Conservation (phyloP, 2,329 filamentous ascomycete genomes). For the Botryotinia globosa region DNA sequence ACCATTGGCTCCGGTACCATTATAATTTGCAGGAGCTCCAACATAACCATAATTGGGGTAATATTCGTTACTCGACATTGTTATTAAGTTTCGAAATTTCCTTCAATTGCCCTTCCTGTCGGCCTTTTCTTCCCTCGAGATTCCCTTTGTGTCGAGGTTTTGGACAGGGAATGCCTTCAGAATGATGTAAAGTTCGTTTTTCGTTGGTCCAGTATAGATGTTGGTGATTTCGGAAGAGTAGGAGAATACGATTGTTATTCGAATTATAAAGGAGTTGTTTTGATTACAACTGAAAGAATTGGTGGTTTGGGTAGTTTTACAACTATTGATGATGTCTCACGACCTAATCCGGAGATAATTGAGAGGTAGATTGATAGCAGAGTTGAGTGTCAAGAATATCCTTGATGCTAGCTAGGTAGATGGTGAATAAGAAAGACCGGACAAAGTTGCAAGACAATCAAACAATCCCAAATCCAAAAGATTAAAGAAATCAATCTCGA, state of each 20-base stretch:
- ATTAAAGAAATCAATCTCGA: neutral
- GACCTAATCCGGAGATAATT: neutral
- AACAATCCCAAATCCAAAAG: neutral
- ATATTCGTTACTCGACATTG: slow-evolving; percentile 22
- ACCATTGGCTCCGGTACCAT: slow-evolving; percentile 51
- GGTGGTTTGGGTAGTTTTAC: neutral
- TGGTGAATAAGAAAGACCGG: neutral
- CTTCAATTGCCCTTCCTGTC: slow-evolving; percentile 13
- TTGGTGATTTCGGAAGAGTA: neutral
- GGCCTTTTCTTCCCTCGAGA: neutral
- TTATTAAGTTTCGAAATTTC: neutral
- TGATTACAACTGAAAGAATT: neutral
- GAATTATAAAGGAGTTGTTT: neutral
- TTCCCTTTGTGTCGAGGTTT: neutral
- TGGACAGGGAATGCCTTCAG: neutral
- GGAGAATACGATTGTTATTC: neutral
- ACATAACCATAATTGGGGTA: slow-evolving; percentile 50
- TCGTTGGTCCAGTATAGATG: neutral
- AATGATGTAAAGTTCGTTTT: neutral
- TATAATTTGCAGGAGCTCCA: slow-evolving; percentile 58
- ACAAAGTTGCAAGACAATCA: neutral
- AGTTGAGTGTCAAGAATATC: neutral
- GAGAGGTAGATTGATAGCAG: neutral
- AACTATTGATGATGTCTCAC: neutral
- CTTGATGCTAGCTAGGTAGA: neutral